phyloP scores from a whole-genome alignment of 805 yeast genomes.

The Starmerella stellata region DNA sequence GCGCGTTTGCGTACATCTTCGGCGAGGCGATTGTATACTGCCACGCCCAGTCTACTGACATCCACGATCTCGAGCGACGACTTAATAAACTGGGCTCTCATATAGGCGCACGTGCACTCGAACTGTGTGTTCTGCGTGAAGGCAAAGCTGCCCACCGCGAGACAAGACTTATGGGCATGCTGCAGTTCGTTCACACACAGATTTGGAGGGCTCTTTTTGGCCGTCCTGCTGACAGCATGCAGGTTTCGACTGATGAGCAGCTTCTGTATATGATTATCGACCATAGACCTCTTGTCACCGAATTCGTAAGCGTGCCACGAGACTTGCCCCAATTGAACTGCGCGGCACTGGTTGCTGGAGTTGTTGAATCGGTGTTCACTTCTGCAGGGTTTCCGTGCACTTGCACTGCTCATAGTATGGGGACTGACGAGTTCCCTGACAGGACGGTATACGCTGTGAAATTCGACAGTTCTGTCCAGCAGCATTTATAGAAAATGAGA shows the following conservation, averaged over 20 bases:
- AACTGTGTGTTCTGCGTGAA: constrained; percentile 49
- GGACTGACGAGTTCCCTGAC: constrained; percentile 37
- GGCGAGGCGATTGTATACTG: constrained; percentile 52
- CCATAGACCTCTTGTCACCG: constrained; percentile 50
- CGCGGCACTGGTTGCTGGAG: constrained; percentile 69
- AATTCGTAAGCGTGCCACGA: constrained; percentile 57
- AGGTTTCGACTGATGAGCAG: constrained; percentile 49
- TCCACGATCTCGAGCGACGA: constrained; percentile 42
- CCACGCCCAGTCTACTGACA: constrained; percentile 42
- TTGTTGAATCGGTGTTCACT: constrained; percentile 67
- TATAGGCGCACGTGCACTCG: constrained; percentile 55
- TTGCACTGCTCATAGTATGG: constrained; percentile 71
- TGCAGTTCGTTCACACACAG: constrained; percentile 53
- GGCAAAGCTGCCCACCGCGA: constrained; percentile 50
- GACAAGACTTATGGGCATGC: constrained; percentile 42
- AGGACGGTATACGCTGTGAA: constrained; percentile 62
- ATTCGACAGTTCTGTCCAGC: constrained; percentile 30
- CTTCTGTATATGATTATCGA: constrained; percentile 67
- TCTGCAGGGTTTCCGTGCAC: constrained; percentile 51
- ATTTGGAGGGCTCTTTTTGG: constrained; percentile 66
- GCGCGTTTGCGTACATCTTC: constrained; percentile 51
- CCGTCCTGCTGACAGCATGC: constrained; percentile 52
- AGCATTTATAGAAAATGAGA: neutral
- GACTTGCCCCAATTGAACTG: constrained; percentile 65
- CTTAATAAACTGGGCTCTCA: constrained; percentile 61